phyloP scores from a whole-genome alignment of 1,284 basidiomycete genomes.

The Sanghuangporus baumii region DNA sequence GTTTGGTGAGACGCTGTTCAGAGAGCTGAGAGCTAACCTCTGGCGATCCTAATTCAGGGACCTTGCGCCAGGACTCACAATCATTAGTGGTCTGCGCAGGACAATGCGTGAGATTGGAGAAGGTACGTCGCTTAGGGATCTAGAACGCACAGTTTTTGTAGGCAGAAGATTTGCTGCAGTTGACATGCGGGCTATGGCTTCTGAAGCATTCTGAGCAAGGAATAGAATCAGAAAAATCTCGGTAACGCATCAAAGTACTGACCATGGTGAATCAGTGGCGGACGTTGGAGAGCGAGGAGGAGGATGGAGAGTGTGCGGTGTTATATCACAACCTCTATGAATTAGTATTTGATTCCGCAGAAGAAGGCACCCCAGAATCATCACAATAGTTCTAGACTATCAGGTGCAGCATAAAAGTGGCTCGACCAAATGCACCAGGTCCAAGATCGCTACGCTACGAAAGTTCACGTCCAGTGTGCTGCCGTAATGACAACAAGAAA shows the following conservation, averaged over 20 bases:
- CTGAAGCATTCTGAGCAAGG: not conserved
- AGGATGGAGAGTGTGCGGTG: not conserved
- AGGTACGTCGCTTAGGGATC: not conserved
- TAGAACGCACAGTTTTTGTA: constrained; percentile 1
- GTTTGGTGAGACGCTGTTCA: not conserved
- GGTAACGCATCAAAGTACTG: not conserved
- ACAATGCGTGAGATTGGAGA: not conserved
- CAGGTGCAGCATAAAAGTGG: not conserved
- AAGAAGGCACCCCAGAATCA: not conserved
- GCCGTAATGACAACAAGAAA: no score
- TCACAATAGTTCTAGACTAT: not conserved
- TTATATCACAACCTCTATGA: not conserved
- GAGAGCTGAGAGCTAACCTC: constrained; percentile 11
- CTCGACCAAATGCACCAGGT: no score
- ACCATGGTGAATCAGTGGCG: not conserved
- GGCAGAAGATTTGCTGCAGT: not conserved
- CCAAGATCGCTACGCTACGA: no score
- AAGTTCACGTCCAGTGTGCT: no score
- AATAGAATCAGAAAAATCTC: not conserved
- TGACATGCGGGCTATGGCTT: not conserved
- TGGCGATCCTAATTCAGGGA: not conserved
- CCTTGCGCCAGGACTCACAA: constrained; percentile 8
- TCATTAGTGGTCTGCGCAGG: not conserved
- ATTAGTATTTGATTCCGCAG: not conserved
- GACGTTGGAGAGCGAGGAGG: not conserved